Evolutionary conservation across 305 asterid genomes (phyloP).

Genomic region (Solanum hybrid): DNA sequence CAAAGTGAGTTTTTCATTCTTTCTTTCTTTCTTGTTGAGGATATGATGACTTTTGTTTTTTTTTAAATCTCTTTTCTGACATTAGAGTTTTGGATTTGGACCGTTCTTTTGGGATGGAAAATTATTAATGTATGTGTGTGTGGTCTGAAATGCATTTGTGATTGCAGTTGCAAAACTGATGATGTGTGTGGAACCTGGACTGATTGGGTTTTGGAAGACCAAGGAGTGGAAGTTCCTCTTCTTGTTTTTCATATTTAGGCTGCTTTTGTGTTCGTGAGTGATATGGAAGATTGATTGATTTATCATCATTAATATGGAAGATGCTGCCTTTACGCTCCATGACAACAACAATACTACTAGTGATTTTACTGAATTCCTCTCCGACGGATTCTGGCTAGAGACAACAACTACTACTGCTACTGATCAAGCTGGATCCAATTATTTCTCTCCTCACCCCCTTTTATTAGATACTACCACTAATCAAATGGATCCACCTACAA

Average conservation of each 20-base stretch:
- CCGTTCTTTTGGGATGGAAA: background rate
- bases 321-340: conserved; percentile 35
- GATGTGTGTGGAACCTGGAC: conserved; percentile 25
- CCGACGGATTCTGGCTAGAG: conserved; percentile 75
- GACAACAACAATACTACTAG: background rate
- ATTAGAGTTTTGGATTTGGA: background rate
- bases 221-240: conserved; percentile 42
- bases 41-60: no score
- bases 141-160: conserved; percentile 12
- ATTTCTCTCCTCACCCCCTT: conserved; percentile 35
- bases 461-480: background rate
- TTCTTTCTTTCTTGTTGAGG: no score
- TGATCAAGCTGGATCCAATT: conserved; percentile 27
- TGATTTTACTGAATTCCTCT: conserved; percentile 53
- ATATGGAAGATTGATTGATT: conserved; percentile 18
- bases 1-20: background rate
- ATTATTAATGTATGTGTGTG: no score
- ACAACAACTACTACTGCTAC: conserved; percentile 9
- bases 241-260: conserved; percentile 39
- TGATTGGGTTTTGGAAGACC: conserved; percentile 38
- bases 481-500: conserved; percentile 21
- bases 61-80: background rate
- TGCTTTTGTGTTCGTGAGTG: conserved; percentile 33
- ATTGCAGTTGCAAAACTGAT: conserved; percentile 28
- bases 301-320: conserved; percentile 13